Percentiles rank a stretch among this genome's conserved stretches.
phyloP scores from a whole-genome alignment of 2,329 filamentous ascomycete genomes.

The Colletotrichum noveboracense region DNA sequence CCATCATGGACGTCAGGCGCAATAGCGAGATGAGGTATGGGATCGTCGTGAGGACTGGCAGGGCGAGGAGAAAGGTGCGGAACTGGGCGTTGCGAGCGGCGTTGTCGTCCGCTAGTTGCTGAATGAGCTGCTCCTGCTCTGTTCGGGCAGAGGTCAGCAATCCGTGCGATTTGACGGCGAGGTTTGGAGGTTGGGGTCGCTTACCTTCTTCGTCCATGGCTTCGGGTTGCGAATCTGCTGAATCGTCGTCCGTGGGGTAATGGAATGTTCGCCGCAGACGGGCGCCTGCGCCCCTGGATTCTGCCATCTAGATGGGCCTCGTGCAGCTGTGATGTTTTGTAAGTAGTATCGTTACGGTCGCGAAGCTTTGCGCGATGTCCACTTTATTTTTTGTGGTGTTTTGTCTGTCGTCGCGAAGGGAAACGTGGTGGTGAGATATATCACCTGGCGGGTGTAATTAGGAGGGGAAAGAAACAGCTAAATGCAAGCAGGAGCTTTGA shows the following conservation, averaged over 20 bases:
- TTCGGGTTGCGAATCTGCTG: constrained; percentile 58
- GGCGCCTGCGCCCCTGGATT: constrained; percentile 43
- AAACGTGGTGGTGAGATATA: neutral
- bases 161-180: neutral
- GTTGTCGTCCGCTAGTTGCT: constrained; percentile 59
- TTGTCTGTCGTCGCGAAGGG: neutral
- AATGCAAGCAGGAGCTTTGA: neutral
- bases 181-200: constrained; percentile 10
- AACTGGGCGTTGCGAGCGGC: constrained; percentile 62
- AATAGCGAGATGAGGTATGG: constrained; percentile 60
- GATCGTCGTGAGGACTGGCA: constrained; percentile 62
- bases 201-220: constrained; percentile 79
- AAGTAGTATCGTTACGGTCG: neutral
- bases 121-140: constrained; percentile 72
- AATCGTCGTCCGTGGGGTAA: constrained; percentile 69
- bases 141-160: constrained; percentile 25
- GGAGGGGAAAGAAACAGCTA: neutral
- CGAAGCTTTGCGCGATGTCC: neutral
- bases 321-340: neutral
- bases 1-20: constrained; percentile 8
- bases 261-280: constrained; percentile 79
- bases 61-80: constrained; percentile 59
- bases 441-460: neutral
- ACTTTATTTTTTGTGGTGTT: neutral
- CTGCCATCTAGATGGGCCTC: constrained; percentile 5